Percentiles rank a stretch among this genome's conserved stretches.
phyloP scores from a whole-genome alignment of 352 stramenopile genomes.

The Phytophthora pluvialis region DNA sequence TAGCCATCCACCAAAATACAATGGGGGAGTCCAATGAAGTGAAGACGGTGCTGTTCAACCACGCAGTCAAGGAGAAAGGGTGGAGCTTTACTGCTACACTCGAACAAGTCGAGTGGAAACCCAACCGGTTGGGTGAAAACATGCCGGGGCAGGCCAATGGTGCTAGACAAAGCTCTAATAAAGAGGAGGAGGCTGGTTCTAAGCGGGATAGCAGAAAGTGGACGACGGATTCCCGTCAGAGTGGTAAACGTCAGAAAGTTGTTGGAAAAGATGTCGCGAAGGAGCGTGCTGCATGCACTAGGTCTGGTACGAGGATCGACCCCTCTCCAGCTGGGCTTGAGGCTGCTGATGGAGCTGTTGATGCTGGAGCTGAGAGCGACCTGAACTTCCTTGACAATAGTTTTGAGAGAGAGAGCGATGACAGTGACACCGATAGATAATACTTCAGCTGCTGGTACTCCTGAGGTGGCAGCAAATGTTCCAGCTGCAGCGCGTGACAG shows the following conservation, averaged over 20 bases:
- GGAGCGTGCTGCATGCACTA: not conserved
- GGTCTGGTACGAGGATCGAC: no score
- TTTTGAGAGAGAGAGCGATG: not conserved
- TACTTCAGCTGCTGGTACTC: not conserved
- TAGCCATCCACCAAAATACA: slow-evolving; percentile 9
- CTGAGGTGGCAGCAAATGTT: not conserved
- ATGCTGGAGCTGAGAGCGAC: not conserved
- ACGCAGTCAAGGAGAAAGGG: slow-evolving; percentile 25
- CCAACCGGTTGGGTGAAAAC: not conserved
- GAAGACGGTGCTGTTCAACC: slow-evolving; percentile 26
- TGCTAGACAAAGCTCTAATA: not conserved
- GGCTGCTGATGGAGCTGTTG: not conserved
- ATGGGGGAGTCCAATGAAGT: slow-evolving; percentile 15
- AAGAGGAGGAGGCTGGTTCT: not conserved
- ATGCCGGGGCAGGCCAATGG: not conserved
- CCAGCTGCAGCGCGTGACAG: not conserved
- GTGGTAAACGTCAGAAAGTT: slow-evolving; percentile 10
- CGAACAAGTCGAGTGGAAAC: slow-evolving; percentile 16
- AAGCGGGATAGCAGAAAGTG: not conserved
- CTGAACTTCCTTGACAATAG: not conserved
- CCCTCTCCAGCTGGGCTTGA: not conserved
- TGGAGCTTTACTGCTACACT: slow-evolving; percentile 15
- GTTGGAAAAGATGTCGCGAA: not conserved
- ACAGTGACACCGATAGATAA: not conserved
- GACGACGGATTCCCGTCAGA: not conserved